A percentile compares a stretch with the other conserved stretches of the same genome.
Conservation (phyloP, 345 rosid genomes). For the Pugionium dolabratum region DNA sequence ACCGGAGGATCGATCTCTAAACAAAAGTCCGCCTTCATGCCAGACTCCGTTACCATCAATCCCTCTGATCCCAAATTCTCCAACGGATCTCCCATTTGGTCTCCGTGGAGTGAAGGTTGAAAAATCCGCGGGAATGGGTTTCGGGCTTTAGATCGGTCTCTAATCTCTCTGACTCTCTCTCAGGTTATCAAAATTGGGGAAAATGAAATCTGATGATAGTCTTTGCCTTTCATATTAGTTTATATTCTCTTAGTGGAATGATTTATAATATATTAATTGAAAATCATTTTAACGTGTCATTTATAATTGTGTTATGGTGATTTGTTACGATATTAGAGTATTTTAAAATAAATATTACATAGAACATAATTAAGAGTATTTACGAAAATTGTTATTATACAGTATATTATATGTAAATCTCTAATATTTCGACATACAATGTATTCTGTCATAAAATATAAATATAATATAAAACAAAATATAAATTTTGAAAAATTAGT, state of each 20-base stretch:
- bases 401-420: too few relatives aligned
- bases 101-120: background rate
- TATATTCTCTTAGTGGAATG: conserved; percentile 11
- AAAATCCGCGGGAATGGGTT: conserved; percentile 35
- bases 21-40: conserved; percentile 59
- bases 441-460: too few relatives aligned
- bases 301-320: too few relatives aligned
- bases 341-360: too few relatives aligned
- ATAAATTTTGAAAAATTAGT: too few relatives aligned
- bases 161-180: background rate
- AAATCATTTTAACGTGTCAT: too few relatives aligned
- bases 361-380: too few relatives aligned
- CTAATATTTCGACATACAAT: too few relatives aligned
- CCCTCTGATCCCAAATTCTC: conserved; percentile 58
- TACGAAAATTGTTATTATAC: too few relatives aligned
- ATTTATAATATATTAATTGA: too few relatives aligned
- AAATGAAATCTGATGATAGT: conserved; percentile 25
- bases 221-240: background rate
- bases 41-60: conserved; percentile 47
- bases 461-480: too few relatives aligned
- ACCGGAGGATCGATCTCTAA: conserved; percentile 65
- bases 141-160: conserved; percentile 41
- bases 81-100: conserved; percentile 53
- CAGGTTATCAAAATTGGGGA: conserved; percentile 18
- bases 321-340: too few relatives aligned